Conservation (phyloP, 78 protist species). For the Chrysochromulina parva region DNA sequence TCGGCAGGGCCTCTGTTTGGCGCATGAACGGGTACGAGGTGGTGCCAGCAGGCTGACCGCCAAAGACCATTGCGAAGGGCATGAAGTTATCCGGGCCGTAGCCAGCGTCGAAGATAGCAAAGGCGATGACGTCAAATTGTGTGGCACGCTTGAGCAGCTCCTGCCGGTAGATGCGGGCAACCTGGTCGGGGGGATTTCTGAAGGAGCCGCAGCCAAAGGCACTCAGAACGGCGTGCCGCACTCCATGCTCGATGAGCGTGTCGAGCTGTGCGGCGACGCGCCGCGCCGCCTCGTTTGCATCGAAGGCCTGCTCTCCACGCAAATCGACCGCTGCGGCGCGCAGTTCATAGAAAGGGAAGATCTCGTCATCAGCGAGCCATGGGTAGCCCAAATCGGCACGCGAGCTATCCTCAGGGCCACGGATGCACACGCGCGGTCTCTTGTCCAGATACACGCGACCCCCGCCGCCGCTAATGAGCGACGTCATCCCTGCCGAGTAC, state of each 20-base stretch:
- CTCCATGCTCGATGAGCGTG: background rate
- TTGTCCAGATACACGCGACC: background rate
- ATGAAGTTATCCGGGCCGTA: background rate
- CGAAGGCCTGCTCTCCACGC: background rate
- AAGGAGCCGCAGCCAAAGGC: slow-evolving; percentile 27
- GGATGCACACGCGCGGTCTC: background rate
- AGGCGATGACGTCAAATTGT: background rate
- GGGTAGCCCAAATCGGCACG: background rate
- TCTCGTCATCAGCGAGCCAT: background rate
- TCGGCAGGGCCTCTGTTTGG: too few species aligned
- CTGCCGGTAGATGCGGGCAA: background rate
- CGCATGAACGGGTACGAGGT: too few species aligned
- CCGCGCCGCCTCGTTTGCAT: background rate
- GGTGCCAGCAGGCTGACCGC: too few species aligned
- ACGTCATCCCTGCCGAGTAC: background rate
- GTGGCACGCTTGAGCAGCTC: background rate
- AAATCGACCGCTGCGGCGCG: background rate
- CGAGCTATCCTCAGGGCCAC: background rate
- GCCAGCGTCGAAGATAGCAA: background rate
- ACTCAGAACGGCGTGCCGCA: background rate
- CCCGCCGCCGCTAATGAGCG: background rate
- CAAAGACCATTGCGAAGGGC: too few species aligned
- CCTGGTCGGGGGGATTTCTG: background rate
- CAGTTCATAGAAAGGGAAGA: slow-evolving; percentile 2
- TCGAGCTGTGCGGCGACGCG: background rate